Base-by-base conservation (phyloP, 2,329 filamentous ascomycete species). In the Aspergillus sclerotialis region DNA sequence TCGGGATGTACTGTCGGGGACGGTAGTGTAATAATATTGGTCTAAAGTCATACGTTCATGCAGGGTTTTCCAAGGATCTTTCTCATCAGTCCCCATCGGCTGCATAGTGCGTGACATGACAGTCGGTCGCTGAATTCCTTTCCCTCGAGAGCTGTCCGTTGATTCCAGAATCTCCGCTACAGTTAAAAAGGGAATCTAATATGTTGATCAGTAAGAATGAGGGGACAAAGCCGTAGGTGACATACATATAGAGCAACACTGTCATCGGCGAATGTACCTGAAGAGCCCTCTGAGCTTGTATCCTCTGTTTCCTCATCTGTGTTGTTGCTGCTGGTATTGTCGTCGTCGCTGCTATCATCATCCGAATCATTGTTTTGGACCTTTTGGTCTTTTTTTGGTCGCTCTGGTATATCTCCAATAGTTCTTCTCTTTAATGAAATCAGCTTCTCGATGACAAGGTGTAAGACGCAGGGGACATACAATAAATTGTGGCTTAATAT, bases 401-500 rank as follows among this genome's bases (percentile, higher is more conserved):
- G 28, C 11, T 23, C n/a, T n/a, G n/a, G n/a, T n/a, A 10, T 23
- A 23, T 23, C 19, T 23, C 10, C 19, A 6, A 23, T 23, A 6
- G 19, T 10, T 23, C 19, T 23, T 23, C 10, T 23, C 19, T 23
- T 23, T 6, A 23, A 23, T 7, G 19, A 10, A 12, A 9, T 30
- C 7, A 11, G 13, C 14, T 11, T 10, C 13, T 6, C n/a, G 17
- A 16, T 21, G 30, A 5, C 8, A n/a, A 19, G 16, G 17, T 2
- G 9, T 13, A 17, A 28, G 13, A 12, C 12, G 16, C 4, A n/a
- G 6, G 17, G 18, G 15, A 29, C 38, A 12, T 35, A 42, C 38
- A 19, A 35, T 6, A 25, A 28, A 42, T n/a, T 39, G 33, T 16
- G 42, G 39, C 26, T 44, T 44, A 28, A 42, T 42, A 25, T 42